Evolutionary conservation across 2,329 filamentous ascomycete genomes (phyloP).

Genomic region (Scedosporium minutisporum): DNA sequence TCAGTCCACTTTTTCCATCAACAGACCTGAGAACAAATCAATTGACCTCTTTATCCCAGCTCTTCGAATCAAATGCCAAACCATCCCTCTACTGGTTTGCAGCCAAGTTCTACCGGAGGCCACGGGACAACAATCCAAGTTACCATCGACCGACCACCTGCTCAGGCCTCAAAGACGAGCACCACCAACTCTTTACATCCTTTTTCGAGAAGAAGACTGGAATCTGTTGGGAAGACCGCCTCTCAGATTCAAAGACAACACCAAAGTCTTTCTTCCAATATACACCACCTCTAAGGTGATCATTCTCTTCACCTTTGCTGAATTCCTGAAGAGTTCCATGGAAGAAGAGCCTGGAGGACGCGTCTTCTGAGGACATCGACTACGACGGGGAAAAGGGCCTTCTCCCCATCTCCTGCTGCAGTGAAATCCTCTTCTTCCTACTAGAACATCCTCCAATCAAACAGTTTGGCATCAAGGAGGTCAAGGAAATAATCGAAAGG

Average conservation of each 20-base stretch:
- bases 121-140: slow-evolving; percentile 23
- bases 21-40: neutral
- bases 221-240: slow-evolving; percentile 48
- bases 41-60: slow-evolving; percentile 28
- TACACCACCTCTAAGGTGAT: slow-evolving; percentile 32
- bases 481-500: too few species aligned
- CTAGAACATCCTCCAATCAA: too few species aligned
- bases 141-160: slow-evolving; percentile 29
- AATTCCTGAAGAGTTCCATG: neutral
- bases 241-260: slow-evolving; percentile 23
- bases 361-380: too few species aligned
- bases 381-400: too few species aligned
- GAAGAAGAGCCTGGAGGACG: too few species aligned
- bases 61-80: slow-evolving; percentile 54
- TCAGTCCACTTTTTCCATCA: too few species aligned
- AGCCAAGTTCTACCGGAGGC: slow-evolving; percentile 37
- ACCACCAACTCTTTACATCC: slow-evolving; percentile 40
- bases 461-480: too few species aligned
- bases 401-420: too few species aligned
- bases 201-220: slow-evolving; percentile 52
- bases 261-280: slow-evolving; percentile 31
- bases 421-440: too few species aligned
- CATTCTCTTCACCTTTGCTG: neutral
- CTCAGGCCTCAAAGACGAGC: slow-evolving; percentile 28
- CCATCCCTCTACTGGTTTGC: slow-evolving; percentile 54